These are phyloP conservation scores for Aspergillus carlsbadensis DNA, from an alignment of 495 filamentous ascomycete genomes.

Conservation along the genomic window DNA sequence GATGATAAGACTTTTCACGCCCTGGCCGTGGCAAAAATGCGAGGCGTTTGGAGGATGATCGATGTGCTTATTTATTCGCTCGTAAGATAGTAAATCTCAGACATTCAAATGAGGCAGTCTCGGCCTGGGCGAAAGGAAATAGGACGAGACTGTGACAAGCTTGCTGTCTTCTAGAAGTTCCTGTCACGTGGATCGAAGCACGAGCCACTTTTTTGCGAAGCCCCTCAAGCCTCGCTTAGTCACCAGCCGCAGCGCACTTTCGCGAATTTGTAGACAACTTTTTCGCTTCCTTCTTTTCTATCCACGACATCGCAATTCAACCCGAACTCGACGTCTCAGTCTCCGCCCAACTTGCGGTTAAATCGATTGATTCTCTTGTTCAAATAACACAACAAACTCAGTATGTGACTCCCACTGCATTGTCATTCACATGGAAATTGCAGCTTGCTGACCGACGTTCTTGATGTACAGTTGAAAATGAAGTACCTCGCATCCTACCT, in stretches of 20 bases:
- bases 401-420: conserved; percentile 21
- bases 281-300: conserved; percentile 26
- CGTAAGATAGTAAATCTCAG: not conserved
- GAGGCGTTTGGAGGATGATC: conserved; percentile 13
- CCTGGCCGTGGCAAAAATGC: conserved; percentile 1
- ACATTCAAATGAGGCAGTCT: not conserved
- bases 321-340: conserved; percentile 78
- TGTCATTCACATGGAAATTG: not conserved
- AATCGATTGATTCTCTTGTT: conserved; percentile 95
- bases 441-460: not conserved
- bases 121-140: not conserved
- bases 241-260: conserved; percentile 43
- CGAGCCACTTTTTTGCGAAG: conserved; percentile 16
- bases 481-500: conserved; percentile 99
- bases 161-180: conserved; percentile 29
- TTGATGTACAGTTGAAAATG: conserved; percentile 67
- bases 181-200: conserved; percentile 31
- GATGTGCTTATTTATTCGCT: not conserved
- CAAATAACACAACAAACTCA: conserved; percentile 30
- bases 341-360: conserved; percentile 85
- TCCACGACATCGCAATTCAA: conserved; percentile 29
- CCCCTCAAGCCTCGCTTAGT: conserved; percentile 44
- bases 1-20: conserved; percentile 19
- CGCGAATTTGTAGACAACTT: conserved; percentile 26
- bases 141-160: not conserved